Evolutionary conservation across 140 eudicot species (phyloP).

Genomic region (Senecio squalidus): DNA sequence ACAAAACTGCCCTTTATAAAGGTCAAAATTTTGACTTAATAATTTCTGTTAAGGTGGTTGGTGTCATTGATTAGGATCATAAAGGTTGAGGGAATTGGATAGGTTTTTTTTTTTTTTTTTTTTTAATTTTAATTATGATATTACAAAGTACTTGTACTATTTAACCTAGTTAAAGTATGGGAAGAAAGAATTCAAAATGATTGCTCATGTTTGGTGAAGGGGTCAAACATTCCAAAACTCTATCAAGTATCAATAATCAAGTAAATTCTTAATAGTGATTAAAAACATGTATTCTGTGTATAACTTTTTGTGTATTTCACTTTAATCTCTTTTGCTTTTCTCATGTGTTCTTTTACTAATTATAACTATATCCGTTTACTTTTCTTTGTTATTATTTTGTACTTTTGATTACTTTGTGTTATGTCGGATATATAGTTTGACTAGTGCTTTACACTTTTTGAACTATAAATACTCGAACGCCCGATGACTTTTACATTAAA

Average conservation of each 20-base stretch:
- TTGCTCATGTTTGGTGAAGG: conserved; percentile 11
- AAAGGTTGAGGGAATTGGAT: conserved; percentile 20
- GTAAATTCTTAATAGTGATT: too few species aligned
- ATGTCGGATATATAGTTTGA: too few species aligned
- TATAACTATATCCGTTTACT: neutral
- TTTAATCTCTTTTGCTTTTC: neutral
- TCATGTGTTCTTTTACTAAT: neutral
- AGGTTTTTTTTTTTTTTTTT: neutral
- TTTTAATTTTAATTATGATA: conserved; percentile 20
- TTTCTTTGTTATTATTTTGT: neutral
- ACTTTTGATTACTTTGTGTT: neutral
- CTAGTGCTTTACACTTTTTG: too few species aligned
- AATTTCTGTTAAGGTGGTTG: conserved; percentile 35
- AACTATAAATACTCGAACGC: too few species aligned
- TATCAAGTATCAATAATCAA: too few species aligned
- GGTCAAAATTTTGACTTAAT: conserved; percentile 16
- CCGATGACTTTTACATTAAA: too few species aligned
- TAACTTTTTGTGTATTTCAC: too few species aligned
- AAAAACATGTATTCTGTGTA: too few species aligned
- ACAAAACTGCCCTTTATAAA: conserved; percentile 4
- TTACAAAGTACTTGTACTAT: neutral
- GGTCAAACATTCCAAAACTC: conserved; percentile 16
- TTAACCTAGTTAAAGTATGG: conserved; percentile 4
- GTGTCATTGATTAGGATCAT: conserved; percentile 14
- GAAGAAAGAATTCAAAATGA: conserved; percentile 11